Percentiles rank a stretch among this genome's conserved stretches.
Conservation (phyloP, 2,329 filamentous ascomycete genomes). For the Fusarium tupiense region DNA sequence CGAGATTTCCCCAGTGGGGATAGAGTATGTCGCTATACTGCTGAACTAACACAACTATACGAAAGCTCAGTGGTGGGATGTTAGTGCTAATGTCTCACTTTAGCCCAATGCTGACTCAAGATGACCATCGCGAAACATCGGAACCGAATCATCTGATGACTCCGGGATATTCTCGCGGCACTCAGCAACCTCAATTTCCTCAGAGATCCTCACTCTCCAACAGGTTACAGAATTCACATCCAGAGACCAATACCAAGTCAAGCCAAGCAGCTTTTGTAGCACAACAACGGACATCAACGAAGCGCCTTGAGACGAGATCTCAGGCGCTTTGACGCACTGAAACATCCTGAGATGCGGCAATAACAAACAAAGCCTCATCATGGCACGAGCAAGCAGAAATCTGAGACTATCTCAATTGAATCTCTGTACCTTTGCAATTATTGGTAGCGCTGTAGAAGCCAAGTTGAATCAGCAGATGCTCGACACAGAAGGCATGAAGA, state of each 20-base stretch:
- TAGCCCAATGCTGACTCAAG: neutral
- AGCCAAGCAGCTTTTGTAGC: neutral
- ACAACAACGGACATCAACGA: neutral
- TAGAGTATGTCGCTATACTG: neutral
- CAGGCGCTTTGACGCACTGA: neutral
- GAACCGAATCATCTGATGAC: slow-evolving; percentile 13
- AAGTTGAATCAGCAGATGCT: slow-evolving; percentile 19
- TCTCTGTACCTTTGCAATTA: neutral
- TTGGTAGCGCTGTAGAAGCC: neutral
- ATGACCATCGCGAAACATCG: slow-evolving; percentile 13
- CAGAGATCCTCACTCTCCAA: neutral
- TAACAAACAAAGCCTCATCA: neutral
- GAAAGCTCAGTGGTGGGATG: fast-evolving
- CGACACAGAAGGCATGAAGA: neutral
- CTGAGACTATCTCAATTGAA: neutral
- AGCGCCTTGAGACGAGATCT: neutral
- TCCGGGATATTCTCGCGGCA: slow-evolving; percentile 19
- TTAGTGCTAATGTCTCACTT: neutral
- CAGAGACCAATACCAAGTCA: neutral
- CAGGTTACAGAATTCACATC: no score
- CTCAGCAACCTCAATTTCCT: neutral
- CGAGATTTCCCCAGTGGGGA: neutral
- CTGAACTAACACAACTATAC: neutral
- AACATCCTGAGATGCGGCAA: slow-evolving; percentile 16
- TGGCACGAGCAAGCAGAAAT: neutral